Evolutionary conservation across 495 filamentous ascomycete genomes (phyloP).

Genomic region (Pyrenula massariospora): DNA sequence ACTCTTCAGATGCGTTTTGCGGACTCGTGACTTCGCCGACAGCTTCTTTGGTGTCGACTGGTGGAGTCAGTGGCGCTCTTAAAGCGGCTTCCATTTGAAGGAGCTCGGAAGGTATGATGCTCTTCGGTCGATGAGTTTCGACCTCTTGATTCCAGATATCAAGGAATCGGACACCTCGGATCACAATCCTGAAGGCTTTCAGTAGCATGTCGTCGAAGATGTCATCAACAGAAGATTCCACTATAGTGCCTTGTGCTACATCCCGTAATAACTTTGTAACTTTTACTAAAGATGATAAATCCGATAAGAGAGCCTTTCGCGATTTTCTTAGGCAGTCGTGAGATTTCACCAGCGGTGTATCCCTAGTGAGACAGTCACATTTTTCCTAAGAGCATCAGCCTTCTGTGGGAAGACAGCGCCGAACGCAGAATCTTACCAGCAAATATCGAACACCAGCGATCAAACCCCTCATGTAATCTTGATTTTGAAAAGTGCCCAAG

Average conservation of each 20-base stretch:
- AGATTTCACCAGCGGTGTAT: constrained; percentile 57
- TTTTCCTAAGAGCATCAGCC: constrained; percentile 48
- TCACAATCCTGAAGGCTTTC: constrained; percentile 90
- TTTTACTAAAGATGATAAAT: constrained; percentile 81
- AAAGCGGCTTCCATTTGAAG: neutral
- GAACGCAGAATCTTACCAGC: constrained; percentile 48
- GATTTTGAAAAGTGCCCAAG: constrained; percentile 66
- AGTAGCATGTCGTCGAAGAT: constrained; percentile 85
- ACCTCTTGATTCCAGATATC: constrained; percentile 77
- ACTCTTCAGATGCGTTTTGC: neutral
- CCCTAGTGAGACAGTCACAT: constrained; percentile 76
- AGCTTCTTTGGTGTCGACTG: constrained; percentile 37
- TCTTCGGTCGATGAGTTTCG: constrained; percentile 32
- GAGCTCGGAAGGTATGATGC: constrained; percentile 52
- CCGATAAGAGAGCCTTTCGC: constrained; percentile 76
- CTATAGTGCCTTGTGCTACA: constrained; percentile 32
- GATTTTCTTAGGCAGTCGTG: constrained; percentile 68
- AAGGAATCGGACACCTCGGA: constrained; percentile 80
- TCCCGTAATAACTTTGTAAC: constrained; percentile 73
- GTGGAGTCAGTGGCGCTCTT: constrained; percentile 52
- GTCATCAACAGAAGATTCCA: constrained; percentile 53
- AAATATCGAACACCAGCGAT: constrained; percentile 88
- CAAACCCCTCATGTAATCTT: constrained; percentile 82
- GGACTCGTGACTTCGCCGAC: neutral
- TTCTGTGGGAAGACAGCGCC: constrained; percentile 10